Evolutionary conservation across 805 yeast genomes (phyloP), one percentile per base, ranked within the genome.

Genomic region (Kuraishia molischiana): DNA sequence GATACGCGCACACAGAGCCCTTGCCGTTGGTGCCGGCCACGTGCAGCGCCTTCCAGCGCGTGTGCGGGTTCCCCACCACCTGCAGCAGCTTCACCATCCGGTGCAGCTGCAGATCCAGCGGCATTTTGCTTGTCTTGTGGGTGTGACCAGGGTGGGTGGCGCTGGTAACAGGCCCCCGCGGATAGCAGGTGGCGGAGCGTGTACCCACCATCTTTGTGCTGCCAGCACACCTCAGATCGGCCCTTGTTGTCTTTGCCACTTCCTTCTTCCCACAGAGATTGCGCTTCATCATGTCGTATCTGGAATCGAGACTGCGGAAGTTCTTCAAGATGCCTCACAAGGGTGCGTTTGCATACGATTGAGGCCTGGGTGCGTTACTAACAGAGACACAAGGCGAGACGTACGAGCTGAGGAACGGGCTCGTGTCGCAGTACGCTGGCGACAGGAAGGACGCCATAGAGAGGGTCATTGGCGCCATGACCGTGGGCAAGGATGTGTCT

Each of bases 21-120:
- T 90, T 90, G 0, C 98, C 98, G 53, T 90, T 90, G 6, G 98
- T 90, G 0, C 98, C 98, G 0, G 96, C 96, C 3, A 92, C 71
- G 52, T 92, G 98, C n/a, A 92, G 63, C 1, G 86, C 77, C 43
- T 74, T 72, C 50, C 76, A 75, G 4, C 61, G 47, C 9, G 55
- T 48, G 29, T 85, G 92, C 0, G 95, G 97, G 47, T 77, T 72
- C 0, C 85, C 86, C 17, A 87, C 60, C 18, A 54, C 50, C 4
- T 45, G 36, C 10, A 80, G 61, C 3, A 82, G 64, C 29, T 51
- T 49, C 1, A 57, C 24, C 0, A 81, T 63, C 37, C 87, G 59
- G 3, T 62, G 44, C 10, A 83, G 61, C 2, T 85, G 85, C 9
- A 83, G 59, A 39, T 74, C 77, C 24, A 82, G 74, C 26, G 67